Conservation (phyloP, 75 land plant species). For the Adiantum capillusveneris region DNA sequence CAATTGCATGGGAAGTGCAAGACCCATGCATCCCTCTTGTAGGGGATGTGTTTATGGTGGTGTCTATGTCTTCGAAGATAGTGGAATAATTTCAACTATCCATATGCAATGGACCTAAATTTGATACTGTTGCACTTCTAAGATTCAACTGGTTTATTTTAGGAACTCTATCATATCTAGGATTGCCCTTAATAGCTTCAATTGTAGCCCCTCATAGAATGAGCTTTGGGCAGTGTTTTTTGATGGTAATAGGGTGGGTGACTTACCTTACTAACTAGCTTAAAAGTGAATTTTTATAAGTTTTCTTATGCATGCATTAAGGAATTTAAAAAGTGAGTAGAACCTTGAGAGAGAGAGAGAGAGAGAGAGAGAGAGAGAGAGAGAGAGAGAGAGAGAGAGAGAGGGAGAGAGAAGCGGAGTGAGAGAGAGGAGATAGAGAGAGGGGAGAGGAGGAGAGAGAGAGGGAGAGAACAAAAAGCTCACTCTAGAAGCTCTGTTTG, state of each 20-base stretch:
- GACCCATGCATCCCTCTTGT: slow-evolving; percentile 76
- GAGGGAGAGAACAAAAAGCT: too few relatives aligned
- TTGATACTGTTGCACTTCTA: slow-evolving; percentile 64
- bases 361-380: too few relatives aligned
- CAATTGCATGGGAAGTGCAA: slow-evolving; percentile 69
- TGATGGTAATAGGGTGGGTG: slow-evolving; percentile 3
- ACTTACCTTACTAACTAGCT: too few relatives aligned
- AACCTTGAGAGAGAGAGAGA: too few relatives aligned
- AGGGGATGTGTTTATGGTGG: slow-evolving; percentile 60
- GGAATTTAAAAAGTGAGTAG: too few relatives aligned
- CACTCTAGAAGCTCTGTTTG: too few relatives aligned
- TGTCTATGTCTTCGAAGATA: slow-evolving; percentile 60
- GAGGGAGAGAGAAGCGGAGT: too few relatives aligned
- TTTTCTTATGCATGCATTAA: too few relatives aligned
- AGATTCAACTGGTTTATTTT: slow-evolving; percentile 89
- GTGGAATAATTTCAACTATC: slow-evolving; percentile 63
- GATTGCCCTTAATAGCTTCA: slow-evolving; percentile 50
- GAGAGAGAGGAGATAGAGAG: too few relatives aligned
- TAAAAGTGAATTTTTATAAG: too few relatives aligned
- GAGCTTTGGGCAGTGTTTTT: slow-evolving; percentile 8
- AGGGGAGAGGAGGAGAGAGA: too few relatives aligned
- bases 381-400: too few relatives aligned
- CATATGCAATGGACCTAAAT: slow-evolving; percentile 45
- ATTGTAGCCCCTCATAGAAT: slow-evolving; percentile 9
- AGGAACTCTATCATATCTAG: slow-evolving; percentile 70